Conservation (phyloP, 176 grass and related monocot genomes). For the Phoenix dactylifera region DNA sequence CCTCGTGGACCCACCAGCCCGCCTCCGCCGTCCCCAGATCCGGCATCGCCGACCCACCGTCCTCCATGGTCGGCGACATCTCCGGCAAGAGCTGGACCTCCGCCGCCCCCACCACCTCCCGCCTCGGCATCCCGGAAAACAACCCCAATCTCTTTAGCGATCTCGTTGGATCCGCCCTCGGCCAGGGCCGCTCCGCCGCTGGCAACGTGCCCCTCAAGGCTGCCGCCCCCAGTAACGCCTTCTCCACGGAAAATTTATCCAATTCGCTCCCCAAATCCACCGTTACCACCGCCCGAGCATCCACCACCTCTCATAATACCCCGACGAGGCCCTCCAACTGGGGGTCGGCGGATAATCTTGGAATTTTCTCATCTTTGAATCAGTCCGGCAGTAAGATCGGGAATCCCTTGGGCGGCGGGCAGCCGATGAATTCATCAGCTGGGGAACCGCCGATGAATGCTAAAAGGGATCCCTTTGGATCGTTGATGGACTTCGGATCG, state of each 20-base stretch:
- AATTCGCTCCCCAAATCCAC: conserved; percentile 63
- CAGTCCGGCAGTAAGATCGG: conserved; percentile 10
- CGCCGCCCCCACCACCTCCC: conserved; percentile 23
- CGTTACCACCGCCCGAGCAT: conserved; percentile 4
- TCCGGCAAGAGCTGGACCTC: conserved; percentile 79
- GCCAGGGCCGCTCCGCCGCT: conserved; percentile 33
- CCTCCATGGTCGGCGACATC: conserved; percentile 96
- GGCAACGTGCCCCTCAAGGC: conserved; percentile 66
- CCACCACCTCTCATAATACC: conserved; percentile 4
- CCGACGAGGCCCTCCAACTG: conserved; percentile 20
- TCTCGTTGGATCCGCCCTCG: conserved; percentile 72
- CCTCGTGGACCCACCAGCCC: conserved; percentile 73
- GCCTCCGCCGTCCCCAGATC: conserved; percentile 27
- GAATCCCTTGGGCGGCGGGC: background rate
- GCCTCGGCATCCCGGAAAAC: conserved; percentile 52
- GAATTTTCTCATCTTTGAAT: conserved; percentile 8
- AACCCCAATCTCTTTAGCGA: conserved; percentile 85
- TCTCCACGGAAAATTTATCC: conserved; percentile 72
- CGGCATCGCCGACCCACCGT: conserved; percentile 15
- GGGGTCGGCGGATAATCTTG: conserved; percentile 23
- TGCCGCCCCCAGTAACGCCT: conserved; percentile 29
- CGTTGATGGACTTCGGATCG: conserved; percentile 55
- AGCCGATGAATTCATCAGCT: conserved; percentile 48
- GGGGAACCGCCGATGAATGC: conserved; percentile 31
- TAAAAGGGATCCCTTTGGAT: conserved; percentile 79